phyloP scores from a whole-genome alignment of 345 rosid genomes.

The Clarkia xantiana region DNA sequence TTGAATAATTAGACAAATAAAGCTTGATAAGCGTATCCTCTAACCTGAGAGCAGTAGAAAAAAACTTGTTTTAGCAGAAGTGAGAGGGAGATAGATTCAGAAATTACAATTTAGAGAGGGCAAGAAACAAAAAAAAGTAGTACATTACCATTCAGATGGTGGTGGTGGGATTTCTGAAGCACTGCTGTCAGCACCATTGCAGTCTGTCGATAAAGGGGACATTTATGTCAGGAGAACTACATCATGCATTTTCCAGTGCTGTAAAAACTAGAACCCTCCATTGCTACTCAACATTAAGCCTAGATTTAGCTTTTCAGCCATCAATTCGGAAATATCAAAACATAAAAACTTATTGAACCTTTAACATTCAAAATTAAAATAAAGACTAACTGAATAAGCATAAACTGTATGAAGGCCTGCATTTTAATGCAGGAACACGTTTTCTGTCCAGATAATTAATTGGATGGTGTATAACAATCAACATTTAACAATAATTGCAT shows the following conservation, averaged over 20 bases:
- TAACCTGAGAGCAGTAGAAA: conserved; percentile 34
- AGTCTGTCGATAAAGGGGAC: conserved; percentile 8
- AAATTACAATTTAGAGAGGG: background rate
- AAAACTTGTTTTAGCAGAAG: conserved; percentile 3
- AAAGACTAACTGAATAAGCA: too few relatives aligned
- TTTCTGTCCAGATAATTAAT: too few relatives aligned
- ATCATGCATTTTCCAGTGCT: background rate
- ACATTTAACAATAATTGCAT: too few relatives aligned
- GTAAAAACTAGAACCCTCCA: background rate
- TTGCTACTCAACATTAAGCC: background rate
- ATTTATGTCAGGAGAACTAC: background rate
- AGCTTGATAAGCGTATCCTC: conserved; percentile 78
- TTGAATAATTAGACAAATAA: conserved; percentile 52
- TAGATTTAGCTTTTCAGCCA: too few relatives aligned
- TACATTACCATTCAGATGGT: conserved; percentile 63
- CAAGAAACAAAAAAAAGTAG: conserved; percentile 4
- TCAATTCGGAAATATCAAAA: too few relatives aligned
- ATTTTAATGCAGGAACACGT: too few relatives aligned
- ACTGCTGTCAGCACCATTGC: conserved; percentile 17
- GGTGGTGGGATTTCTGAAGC: conserved; percentile 34
- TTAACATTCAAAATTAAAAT: too few relatives aligned
- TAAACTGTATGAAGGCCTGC: too few relatives aligned
- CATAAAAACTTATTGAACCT: too few relatives aligned
- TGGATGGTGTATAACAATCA: too few relatives aligned
- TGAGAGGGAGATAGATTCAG: background rate